Conservation (phyloP, 2,329 filamentous ascomycete species). For the Chaetomium globosum region DNA sequence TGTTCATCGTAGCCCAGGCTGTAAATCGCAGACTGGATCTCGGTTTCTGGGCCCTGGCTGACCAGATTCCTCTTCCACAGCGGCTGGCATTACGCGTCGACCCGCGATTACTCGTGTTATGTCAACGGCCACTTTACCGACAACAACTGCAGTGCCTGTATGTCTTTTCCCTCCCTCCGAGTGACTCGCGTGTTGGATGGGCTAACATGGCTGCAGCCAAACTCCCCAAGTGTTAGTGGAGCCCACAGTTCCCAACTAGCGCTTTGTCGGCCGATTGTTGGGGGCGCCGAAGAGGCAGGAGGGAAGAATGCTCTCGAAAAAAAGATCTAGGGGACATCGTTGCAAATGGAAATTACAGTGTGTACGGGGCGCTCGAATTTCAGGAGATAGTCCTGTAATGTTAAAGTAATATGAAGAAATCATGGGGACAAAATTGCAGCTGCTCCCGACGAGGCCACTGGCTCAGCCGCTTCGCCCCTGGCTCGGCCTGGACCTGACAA, state of each 20-base stretch:
- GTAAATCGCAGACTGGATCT: neutral
- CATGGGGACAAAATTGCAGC: neutral
- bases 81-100: constrained; percentile 30
- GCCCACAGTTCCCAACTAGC: neutral
- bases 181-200: neutral
- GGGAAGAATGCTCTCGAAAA: no score
- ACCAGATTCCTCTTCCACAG: neutral
- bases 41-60: constrained; percentile 2
- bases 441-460: neutral
- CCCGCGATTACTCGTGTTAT: constrained; percentile 22
- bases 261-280: neutral
- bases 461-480: neutral
- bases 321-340: neutral
- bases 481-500: constrained; percentile 6
- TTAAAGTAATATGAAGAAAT: neutral
- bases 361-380: neutral
- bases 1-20: no score
- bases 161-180: neutral
- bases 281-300: neutral
- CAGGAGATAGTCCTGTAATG: neutral
- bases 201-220: neutral
- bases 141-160: constrained; percentile 2
- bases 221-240: neutral
- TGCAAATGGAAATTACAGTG: neutral
- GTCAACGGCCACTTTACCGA: constrained; percentile 2